Evolutionary conservation across 2,329 filamentous ascomycete genomes (phyloP), one percentile per base, ranked within the genome.

Genomic region (Tolypocladium inflatum): DNA sequence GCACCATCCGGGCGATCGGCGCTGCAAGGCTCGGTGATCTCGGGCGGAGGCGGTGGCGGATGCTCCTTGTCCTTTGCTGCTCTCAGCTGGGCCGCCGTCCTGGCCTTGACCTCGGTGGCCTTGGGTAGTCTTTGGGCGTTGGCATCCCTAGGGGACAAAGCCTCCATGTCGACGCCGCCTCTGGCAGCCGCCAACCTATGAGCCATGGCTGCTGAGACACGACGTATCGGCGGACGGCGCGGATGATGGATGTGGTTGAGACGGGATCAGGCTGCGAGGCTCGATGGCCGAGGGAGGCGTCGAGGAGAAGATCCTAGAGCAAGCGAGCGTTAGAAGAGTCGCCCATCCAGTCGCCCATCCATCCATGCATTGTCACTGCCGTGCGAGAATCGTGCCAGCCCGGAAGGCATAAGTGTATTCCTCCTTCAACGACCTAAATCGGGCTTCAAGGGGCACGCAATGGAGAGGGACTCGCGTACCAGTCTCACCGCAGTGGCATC

Each of bases 1-100:
- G 87, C 83, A 57, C 88, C 88, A 74, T 86, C 78, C 58, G 80
- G 82, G 57, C 87, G 85, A 70, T 91, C 88, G 57, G 78, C 76
- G 67, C 88, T 88, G 53, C 87, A 79, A 23, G 84, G 84, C 70
- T 87, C 84, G 26, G 74, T 71, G 52, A 87, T 80, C 62, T 82
- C 75, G 11, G 76, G 67, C 17, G 85, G 85, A n/a, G 85, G 85
- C 38, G 84, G 83, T 19, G 83, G 80, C 45, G 85, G 84, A 61
- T 86, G 84, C 62, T 87, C 84, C 70, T 87, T 87, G 64, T 87
- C 83, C 64, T 81, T 85, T 69, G 72, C 76, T 56, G 83, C 74
- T 71, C 78, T 85, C 62, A 78, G 72, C 66, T 80, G 80, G 33
- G 77, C 79, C 42, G 74, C 74, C 11, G 79, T 73, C 70, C 80